These are phyloP conservation scores for Penicillium sp. DNA, from an alignment of 2,329 filamentous ascomycete genomes.

Conservation along the genomic window DNA sequence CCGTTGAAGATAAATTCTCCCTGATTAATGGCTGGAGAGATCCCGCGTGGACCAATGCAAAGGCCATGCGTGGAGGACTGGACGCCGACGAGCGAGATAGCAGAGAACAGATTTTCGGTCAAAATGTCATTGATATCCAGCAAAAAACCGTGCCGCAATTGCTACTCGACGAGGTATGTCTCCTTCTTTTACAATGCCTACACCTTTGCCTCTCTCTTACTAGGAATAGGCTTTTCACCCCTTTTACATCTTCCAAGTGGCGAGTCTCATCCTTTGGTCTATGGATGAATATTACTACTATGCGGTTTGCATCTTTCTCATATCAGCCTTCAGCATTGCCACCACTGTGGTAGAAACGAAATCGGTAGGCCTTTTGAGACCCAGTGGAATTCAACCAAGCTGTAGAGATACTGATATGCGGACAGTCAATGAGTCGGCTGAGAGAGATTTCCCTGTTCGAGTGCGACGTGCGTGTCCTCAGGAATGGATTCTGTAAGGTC, in stretches of 20 bases:
- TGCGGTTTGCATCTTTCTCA: slow-evolving; percentile 88
- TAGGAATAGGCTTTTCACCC: slow-evolving; percentile 76
- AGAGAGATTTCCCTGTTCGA: slow-evolving; percentile 92
- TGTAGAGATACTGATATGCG: slow-evolving; percentile 12
- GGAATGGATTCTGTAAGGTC: slow-evolving; percentile 84
- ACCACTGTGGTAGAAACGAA: slow-evolving; percentile 88
- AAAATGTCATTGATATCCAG: slow-evolving; percentile 88
- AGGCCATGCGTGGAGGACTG: slow-evolving; percentile 72
- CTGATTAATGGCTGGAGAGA: slow-evolving; percentile 92
- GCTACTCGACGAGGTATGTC: slow-evolving; percentile 76
- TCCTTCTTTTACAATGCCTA: not conserved
- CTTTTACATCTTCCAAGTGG: slow-evolving; percentile 97
- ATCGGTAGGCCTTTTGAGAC: slow-evolving; percentile 55
- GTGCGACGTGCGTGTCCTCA: slow-evolving; percentile 88
- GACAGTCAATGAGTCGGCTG: slow-evolving; percentile 80
- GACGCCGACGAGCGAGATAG: slow-evolving; percentile 84
- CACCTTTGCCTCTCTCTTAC: slow-evolving; percentile 12
- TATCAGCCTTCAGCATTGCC: slow-evolving; percentile 88
- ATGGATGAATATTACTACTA: slow-evolving; percentile 98
- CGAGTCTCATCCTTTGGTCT: slow-evolving; percentile 91
- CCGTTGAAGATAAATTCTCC: slow-evolving; percentile 82
- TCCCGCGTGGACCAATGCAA: slow-evolving; percentile 78
- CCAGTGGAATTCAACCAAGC: not conserved
- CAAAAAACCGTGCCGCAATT: slow-evolving; percentile 82
- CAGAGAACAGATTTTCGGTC: slow-evolving; percentile 82